Evolutionary conservation across 164 flowering plant species (phyloP), one percentile per base, ranked within the genome.

Genomic region (Sedum album): DNA sequence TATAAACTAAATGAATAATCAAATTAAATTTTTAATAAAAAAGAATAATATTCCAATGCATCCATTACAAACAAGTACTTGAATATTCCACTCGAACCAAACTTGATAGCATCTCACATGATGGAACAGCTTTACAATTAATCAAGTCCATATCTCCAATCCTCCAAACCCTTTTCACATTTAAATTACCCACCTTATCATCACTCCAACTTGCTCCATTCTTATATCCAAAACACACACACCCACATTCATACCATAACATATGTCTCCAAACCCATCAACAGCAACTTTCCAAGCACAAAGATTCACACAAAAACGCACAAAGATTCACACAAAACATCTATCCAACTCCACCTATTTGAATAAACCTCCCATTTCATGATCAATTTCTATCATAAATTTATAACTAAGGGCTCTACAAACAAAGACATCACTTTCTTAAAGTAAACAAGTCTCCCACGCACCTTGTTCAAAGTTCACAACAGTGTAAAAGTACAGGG

Each of bases 251-350:
- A 44, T 1, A 44, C 48, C 57, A 49, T n/a, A 20, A 49, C 57
- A 31, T 17, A 55, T 55, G 61, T 55, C 31, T 55, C 31, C 17
- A 25, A 23, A 55, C 26, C 61, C 61, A 26, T 25, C 31, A 55
- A 55, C 62, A 10, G 21, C 57, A 21, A 13, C 62, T 57, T 57
- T 28, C 62, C 62, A 57, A 57, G 31, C 62, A 57, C 62, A 57
- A 55, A 55, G 13, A 55, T 55, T 25, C 60, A 55, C 31, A 26
- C 31, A 55, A 1, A 23, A 25, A 23, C 60, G 25, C 25, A n/a
- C n/a, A n/a, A n/a, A 51, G 57, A 21, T 21, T 23, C 57, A 51
- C 57, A 21, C 57, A 51, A 5, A 14, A 11, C 20, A 11, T 57
- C 25, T 2, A 7, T 7, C 11, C 60, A 18, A 53, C 30, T 14